phyloP scores from a whole-genome alignment of 1,284 basidiomycete genomes.

The Irpex rosettiformis region DNA sequence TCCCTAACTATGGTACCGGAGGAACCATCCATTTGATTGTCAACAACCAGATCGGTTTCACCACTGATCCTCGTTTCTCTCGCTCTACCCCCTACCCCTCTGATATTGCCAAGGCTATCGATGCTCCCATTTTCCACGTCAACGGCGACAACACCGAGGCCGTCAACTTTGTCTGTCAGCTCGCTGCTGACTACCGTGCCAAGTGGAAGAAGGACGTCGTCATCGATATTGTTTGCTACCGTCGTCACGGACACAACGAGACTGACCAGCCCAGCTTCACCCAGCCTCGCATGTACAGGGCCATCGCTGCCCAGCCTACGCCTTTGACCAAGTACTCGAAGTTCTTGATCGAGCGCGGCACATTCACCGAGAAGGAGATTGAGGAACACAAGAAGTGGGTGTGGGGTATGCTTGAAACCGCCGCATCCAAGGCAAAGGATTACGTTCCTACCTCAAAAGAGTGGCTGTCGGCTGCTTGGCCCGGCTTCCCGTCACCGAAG shows the following conservation, averaged over 20 bases:
- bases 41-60: slow-evolving; percentile 99
- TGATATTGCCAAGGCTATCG: slow-evolving; percentile 98
- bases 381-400: slow-evolving; percentile 99
- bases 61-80: slow-evolving; percentile 96
- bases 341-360: slow-evolving; percentile 87
- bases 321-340: slow-evolving; percentile 91
- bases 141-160: slow-evolving; percentile 99
- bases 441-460: slow-evolving; percentile 93
- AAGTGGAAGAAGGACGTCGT: slow-evolving; percentile 99
- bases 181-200: slow-evolving; percentile 97
- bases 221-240: slow-evolving; percentile 98
- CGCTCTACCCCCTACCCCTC: slow-evolving; percentile 99
- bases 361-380: slow-evolving; percentile 95
- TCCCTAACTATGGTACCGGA: slow-evolving; percentile 95
- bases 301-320: slow-evolving; percentile 93
- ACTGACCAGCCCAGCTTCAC: slow-evolving; percentile 99
- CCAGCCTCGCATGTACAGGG: slow-evolving; percentile 98
- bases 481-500: slow-evolving; percentile 97
- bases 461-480: slow-evolving; percentile 98
- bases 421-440: slow-evolving; percentile 86
- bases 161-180: slow-evolving; percentile 96
- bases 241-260: slow-evolving; percentile 98
- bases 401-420: slow-evolving; percentile 97
- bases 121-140: slow-evolving; percentile 99
- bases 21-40: slow-evolving; percentile 98